phyloP scores from a whole-genome alignment of 2,329 filamentous ascomycete genomes.

The Apiospora malaysiana region DNA sequence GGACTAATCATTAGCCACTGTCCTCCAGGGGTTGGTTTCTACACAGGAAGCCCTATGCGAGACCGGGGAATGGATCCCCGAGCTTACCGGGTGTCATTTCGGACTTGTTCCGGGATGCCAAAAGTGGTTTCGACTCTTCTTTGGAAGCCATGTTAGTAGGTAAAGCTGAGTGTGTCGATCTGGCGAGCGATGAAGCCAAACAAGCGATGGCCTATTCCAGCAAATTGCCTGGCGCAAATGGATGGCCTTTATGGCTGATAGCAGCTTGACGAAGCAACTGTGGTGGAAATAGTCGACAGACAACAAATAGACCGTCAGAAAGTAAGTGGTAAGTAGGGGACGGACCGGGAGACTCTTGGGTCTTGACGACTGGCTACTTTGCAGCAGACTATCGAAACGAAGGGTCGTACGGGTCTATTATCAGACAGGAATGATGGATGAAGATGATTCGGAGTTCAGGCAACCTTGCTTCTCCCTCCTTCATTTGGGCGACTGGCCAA shows the following conservation, averaged over 20 bases:
- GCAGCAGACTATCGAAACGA: background rate
- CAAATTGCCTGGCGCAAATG: background rate
- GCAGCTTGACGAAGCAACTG: background rate
- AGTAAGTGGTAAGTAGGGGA: background rate
- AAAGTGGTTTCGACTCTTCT: constrained; percentile 22
- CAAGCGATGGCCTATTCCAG: background rate
- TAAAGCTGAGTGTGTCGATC: background rate
- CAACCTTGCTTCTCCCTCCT: background rate
- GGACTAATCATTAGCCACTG: background rate
- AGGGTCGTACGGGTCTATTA: background rate
- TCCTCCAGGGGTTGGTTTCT: background rate
- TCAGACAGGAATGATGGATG: background rate
- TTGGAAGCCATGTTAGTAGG: constrained; percentile 8
- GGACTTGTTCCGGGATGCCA: constrained; percentile 7
- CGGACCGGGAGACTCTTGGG: background rate
- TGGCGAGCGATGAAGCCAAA: background rate
- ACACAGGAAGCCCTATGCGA: background rate
- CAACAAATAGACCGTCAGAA: background rate
- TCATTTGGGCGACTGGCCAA: constrained; percentile 11
- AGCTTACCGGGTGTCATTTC: constrained; percentile 20
- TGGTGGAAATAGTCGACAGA: background rate
- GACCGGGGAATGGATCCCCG: background rate
- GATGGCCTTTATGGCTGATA: background rate
- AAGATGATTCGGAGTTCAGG: background rate
- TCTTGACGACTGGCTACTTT: background rate